Base-by-base conservation (phyloP, 352 stramenopile genomes). In the Globisporangium viniferum region DNA sequence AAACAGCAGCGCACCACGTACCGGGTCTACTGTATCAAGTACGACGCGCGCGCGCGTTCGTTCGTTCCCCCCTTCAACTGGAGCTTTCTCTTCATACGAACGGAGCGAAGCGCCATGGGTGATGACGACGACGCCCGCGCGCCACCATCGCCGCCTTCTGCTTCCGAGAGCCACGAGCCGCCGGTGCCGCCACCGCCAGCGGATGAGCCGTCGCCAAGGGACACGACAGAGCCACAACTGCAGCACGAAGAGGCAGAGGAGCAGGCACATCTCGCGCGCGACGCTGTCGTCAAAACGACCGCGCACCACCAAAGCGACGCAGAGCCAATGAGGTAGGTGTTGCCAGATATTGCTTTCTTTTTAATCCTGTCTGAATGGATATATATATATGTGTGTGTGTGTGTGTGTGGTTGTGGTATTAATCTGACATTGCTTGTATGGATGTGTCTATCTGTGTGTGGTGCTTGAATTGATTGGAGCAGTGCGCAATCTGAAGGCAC, bases 21-120 rank as follows among this genome's bases (percentile, higher is more conserved):
- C 41, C 41, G 41, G 9, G 41, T 9, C 6, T 49, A 49, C 18
- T 20, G 8, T 2, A 49, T 49, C 22, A 49, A 49, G 41, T 49
- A 49, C 41, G 41, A 51, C 44, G 5, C 44, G 6, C 41, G 15
- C 44, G 15, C 44, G 7, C 18, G 44, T 59, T 29, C 51, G 29
- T 27, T 44, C 41, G 29, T 41, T 55, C 44, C 35, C 56, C 56
- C 64, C 56, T 64, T 69, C 64, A 69, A 59, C 56, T 62, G 63
- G 62, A 61, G 36, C 39, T 31, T 65, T 31, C 56, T 68, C 39
- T 68, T 44, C 55, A 22, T 35, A 22, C 44, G 18, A n/a, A n/a
- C 2, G 20, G 27, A 39, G 56, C 31, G 31, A 59, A 31, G 59
- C 2, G 48, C 48, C 49, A 61, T 49, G 51, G 29, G 29, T 20